Evolutionary conservation across 1,284 basidiomycete species (phyloP).

Genomic region (Cryptococcus hybrid): DNA sequence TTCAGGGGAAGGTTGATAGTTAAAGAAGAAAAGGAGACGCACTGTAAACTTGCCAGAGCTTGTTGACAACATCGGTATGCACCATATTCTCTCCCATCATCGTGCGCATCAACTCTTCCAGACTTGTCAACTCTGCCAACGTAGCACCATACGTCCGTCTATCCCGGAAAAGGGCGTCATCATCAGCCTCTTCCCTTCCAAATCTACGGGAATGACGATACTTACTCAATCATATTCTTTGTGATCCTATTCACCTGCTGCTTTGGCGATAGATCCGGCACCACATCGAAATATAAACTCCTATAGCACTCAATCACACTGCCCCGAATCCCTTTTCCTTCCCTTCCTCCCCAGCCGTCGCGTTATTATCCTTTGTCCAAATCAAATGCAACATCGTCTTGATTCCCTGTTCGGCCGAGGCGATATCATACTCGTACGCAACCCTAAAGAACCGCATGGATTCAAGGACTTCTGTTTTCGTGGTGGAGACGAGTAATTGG

Average conservation of each 20-base stretch:
- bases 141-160: conserved; percentile 88
- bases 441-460: conserved; percentile 93
- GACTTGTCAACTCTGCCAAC: conserved; percentile 89
- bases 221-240: conserved; percentile 96
- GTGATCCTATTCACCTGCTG: conserved; percentile 89
- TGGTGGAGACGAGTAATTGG: conserved; percentile 82
- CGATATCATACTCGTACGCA: conserved; percentile 78
- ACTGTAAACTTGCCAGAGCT: conserved; percentile 96
- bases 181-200: neutral
- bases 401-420: conserved; percentile 71
- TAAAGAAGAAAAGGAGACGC: conserved; percentile 37
- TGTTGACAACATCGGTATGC: conserved; percentile 78
- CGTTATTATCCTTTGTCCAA: conserved; percentile 92
- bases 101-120: conserved; percentile 93
- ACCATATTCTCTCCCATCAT: conserved; percentile 81
- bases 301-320: conserved; percentile 88
- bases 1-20: neutral
- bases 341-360: conserved; percentile 76
- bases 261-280: conserved; percentile 65
- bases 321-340: conserved; percentile 79
- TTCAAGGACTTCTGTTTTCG: conserved; percentile 91
- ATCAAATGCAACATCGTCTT: conserved; percentile 97
- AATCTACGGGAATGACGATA: conserved; percentile 10
- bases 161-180: conserved; percentile 3
- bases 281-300: conserved; percentile 81